phyloP scores from a whole-genome alignment of 257 asterid species.

The Salvia hispanica region DNA sequence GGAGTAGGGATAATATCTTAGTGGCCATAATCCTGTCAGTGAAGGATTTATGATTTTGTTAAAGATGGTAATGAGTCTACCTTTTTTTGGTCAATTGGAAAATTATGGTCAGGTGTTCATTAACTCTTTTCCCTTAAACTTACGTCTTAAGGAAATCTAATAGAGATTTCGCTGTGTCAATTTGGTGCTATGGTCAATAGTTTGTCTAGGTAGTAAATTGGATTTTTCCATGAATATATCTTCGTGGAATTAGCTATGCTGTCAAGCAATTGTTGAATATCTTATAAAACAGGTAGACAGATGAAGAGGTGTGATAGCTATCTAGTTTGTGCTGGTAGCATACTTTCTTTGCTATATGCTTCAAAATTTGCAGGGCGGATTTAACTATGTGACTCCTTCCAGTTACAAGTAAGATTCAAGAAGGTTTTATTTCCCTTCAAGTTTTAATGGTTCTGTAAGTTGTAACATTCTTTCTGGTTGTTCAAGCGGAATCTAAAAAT shows the following conservation, averaged over 20 bases:
- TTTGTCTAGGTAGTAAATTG: background rate
- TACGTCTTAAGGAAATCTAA: background rate
- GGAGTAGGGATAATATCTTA: background rate
- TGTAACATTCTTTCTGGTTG: background rate
- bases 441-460: slow-evolving; percentile 7
- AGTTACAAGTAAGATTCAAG: slow-evolving; percentile 52
- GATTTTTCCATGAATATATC: slow-evolving; percentile 16
- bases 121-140: background rate
- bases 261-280: slow-evolving; percentile 34
- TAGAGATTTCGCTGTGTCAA: background rate
- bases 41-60: background rate
- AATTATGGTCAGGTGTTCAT: background rate
- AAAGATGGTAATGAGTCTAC: slow-evolving; percentile 24
- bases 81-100: slow-evolving; percentile 1
- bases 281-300: slow-evolving; percentile 39
- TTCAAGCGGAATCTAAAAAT: slow-evolving; percentile 9
- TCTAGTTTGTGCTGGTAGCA: slow-evolving; percentile 46
- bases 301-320: slow-evolving; percentile 42
- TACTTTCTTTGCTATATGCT: slow-evolving; percentile 47
- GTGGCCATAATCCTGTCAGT: background rate
- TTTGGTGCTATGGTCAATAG: background rate
- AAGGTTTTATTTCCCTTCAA: slow-evolving; percentile 15
- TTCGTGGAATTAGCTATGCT: slow-evolving; percentile 23
- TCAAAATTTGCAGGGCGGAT: slow-evolving; percentile 56
- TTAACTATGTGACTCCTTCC: slow-evolving; percentile 45